Percentiles rank a stretch among this genome's conserved stretches.
Conservation (phyloP, 139 green algal genomes). For the Chlorokybus atmophyticus region DNA sequence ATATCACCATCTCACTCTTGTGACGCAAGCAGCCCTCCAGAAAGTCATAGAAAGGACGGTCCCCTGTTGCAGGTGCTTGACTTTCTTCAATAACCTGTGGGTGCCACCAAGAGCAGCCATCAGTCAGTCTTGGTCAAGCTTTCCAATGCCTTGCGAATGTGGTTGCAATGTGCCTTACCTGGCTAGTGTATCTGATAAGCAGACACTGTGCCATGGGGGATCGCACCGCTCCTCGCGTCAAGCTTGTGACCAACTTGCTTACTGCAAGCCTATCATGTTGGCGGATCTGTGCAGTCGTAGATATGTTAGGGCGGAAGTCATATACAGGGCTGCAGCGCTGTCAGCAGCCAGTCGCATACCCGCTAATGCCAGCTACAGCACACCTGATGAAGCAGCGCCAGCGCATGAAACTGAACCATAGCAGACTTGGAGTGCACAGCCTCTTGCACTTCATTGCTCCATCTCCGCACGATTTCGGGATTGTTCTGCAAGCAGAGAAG, state of each 20-base stretch:
- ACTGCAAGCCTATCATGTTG: conserved; percentile 84
- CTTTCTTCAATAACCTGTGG: conserved; percentile 40
- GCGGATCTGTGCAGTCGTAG: conserved; percentile 48
- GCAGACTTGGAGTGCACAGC: conserved; percentile 67
- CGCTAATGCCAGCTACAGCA: no score
- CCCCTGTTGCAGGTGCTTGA: conserved; percentile 23
- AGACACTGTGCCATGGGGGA: conserved; percentile 90
- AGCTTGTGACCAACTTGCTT: conserved; percentile 87
- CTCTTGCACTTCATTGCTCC: conserved; percentile 90
- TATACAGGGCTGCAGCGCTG: no score
- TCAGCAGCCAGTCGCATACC: no score
- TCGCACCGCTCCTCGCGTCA: conserved; percentile 62
- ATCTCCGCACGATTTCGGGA: conserved; percentile 90
- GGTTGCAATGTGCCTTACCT: conserved; percentile 40
- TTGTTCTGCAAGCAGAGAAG: conserved; percentile 40
- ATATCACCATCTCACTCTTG: conserved; percentile 78
- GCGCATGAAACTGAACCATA: conserved; percentile 94
- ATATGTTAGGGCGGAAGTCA: no score
- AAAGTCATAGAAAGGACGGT: conserved; percentile 95
- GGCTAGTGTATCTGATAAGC: conserved; percentile 79
- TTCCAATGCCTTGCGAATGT: no score
- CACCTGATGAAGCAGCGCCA: conserved; percentile 75
- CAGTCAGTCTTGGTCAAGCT: no score
- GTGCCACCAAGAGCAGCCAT: neutral
- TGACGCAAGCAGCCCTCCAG: conserved; percentile 90